Conservation (phyloP, 2,329 filamentous ascomycete species). For the Phaeosphaeria sp. region DNA sequence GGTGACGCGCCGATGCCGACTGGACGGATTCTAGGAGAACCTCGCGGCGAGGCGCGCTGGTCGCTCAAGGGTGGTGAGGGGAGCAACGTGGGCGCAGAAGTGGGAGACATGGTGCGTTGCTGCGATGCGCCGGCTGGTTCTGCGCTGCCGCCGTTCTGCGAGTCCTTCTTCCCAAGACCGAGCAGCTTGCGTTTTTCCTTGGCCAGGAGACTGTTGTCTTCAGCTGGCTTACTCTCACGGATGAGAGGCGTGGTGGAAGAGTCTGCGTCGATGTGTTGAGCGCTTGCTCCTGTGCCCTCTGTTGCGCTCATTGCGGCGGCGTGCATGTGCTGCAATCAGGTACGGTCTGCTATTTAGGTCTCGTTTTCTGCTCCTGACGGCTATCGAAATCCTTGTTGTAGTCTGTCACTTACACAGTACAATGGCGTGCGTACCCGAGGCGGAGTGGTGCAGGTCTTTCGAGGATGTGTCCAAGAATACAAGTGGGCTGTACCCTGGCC, state of each 20-base stretch:
- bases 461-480: conserved; percentile 5
- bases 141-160: conserved; percentile 13
- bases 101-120: conserved; percentile 21
- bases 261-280: conserved; percentile 15
- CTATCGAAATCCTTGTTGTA: background rate
- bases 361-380: background rate
- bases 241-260: conserved; percentile 23
- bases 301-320: conserved; percentile 14
- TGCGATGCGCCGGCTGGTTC: conserved; percentile 13
- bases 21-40: conserved; percentile 46
- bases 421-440: background rate
- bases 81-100: conserved; percentile 32
- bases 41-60: conserved; percentile 41
- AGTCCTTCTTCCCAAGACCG: conserved; percentile 45
- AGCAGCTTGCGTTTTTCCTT: conserved; percentile 48
- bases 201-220: conserved; percentile 33
- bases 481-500: conserved; percentile 7
- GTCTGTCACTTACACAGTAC: background rate
- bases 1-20: conserved; percentile 62
- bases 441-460: conserved; percentile 6
- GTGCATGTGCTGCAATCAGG: background rate
- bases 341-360: background rate
- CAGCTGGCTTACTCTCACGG: conserved; percentile 29
- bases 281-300: conserved; percentile 7
- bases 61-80: conserved; percentile 42